Evolutionary conservation across 2,329 filamentous ascomycete genomes (phyloP).

Genomic region (Fusarium xylarioides): DNA sequence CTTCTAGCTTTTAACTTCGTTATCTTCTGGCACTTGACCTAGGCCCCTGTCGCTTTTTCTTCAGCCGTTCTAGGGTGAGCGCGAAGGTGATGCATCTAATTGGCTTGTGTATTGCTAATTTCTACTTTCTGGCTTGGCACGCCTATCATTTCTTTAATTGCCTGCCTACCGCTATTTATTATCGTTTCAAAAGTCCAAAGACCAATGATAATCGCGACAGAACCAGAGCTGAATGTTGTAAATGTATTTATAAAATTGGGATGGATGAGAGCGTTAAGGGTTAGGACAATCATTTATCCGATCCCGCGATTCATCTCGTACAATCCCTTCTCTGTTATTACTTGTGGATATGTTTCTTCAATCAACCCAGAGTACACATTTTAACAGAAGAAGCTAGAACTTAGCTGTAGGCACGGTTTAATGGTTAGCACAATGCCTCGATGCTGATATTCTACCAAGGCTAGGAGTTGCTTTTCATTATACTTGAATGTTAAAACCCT

Average conservation of each 20-base stretch:
- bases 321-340: too few species aligned
- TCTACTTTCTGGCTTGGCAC: not conserved
- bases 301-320: too few species aligned
- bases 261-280: not conserved
- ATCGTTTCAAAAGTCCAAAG: not conserved
- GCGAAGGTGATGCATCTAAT: not conserved
- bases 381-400: fast-evolving
- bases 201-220: not conserved
- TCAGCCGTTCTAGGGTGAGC: not conserved
- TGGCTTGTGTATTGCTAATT: not conserved
- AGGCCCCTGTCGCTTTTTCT: not conserved
- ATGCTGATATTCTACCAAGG: not conserved
- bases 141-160: not conserved
- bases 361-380: fast-evolving
- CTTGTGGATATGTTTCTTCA: not conserved
- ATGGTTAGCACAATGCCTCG: not conserved
- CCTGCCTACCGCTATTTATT: not conserved
- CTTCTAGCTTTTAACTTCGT: not conserved
- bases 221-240: not conserved
- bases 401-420: fast-evolving
- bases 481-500: not conserved
- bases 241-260: not conserved
- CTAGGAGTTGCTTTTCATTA: not conserved
- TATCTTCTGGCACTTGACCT: not conserved
- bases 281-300: fast-evolving